Evolutionary conservation across 495 filamentous ascomycete species (phyloP).

Genomic region (Penicillium turbatum): DNA sequence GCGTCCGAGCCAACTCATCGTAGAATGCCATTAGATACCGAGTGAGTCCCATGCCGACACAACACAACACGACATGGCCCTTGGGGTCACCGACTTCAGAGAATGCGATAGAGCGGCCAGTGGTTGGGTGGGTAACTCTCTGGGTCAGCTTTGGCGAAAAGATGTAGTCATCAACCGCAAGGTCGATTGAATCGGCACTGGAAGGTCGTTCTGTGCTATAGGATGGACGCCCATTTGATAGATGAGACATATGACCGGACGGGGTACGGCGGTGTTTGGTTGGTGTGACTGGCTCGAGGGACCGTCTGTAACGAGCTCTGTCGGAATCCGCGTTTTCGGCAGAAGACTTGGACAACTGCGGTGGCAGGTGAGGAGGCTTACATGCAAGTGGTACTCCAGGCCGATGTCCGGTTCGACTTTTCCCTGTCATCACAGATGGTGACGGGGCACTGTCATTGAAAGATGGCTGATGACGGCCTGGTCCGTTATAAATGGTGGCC

Average conservation of each 20-base stretch:
- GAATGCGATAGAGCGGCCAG: constrained; percentile 85
- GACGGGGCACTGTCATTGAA: constrained; percentile 65
- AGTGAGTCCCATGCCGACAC: constrained; percentile 96
- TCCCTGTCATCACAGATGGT: constrained; percentile 55
- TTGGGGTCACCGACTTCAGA: constrained; percentile 94
- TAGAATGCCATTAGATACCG: constrained; percentile 97
- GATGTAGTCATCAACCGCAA: constrained; percentile 81
- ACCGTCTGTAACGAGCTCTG: constrained; percentile 32
- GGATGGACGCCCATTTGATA: constrained; percentile 28
- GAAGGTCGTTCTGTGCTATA: constrained; percentile 53
- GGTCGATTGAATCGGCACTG: constrained; percentile 82
- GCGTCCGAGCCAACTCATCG: constrained; percentile 85
- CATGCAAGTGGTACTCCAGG: constrained; percentile 42
- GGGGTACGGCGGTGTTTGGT: constrained; percentile 39
- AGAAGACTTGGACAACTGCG: constrained; percentile 34
- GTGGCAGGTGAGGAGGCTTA: constrained; percentile 40
- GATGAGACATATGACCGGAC: constrained; percentile 32
- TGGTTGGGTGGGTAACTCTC: constrained; percentile 77
- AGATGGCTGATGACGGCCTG: constrained; percentile 13
- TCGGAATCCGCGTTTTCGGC: constrained; percentile 37
- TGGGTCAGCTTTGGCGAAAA: constrained; percentile 80
- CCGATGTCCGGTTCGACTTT: constrained; percentile 48
- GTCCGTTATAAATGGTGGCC: constrained; percentile 15
- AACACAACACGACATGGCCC: constrained; percentile 91
- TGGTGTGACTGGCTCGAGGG: constrained; percentile 37